Evolutionary conservation across 306 rosid genomes (phyloP), one percentile per base, ranked within the genome.

Genomic region (Gastrolobium villosum): DNA sequence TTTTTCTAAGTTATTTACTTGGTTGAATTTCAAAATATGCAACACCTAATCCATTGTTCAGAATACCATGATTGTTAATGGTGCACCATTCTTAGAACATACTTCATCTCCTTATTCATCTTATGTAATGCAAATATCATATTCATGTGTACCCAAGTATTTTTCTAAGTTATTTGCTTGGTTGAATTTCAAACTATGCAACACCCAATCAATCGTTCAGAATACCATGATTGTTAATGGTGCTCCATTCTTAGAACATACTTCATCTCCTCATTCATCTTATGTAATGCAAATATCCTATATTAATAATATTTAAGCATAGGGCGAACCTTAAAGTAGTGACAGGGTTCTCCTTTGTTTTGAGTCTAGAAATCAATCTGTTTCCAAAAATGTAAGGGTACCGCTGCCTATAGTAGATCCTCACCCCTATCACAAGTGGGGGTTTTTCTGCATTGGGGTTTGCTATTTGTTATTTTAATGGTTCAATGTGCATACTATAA

Each of bases 21-120:
- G 62, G 54, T 52, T 48, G 82, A 69, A 4, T 79, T 69, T 70
- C 13, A 60, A 70, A 28, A 32, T 34, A 65, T 57, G 55, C n/a
- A 20, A 69, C 46, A 60, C 64, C 39, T 45, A 10, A 59, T 59
- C 69, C 82, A 34, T 44, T 1, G 6, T 53, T 57, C 44, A 37
- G 54, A 57, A 30, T 74, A 65, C 50, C 49, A 56, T 56, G 63
- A 65, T 65, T 74, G 64, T 66, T 30, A 73, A 36, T 64, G 13
- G 34, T 64, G n/a, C 48, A 3, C 9, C 37, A 53, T 77, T 66
- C 54, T 60, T 34, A 30, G 59, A 6, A 32, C 13, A 6, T 30
- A 5, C 26, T 43, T 62, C 36, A 10, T 62, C 20, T 26, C 37
- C 69, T 40, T 2, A 44, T 62, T 60, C 65, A 50, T 50, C 28